Base-by-base conservation (phyloP, 192 early-diverging fungal species). In the Phlyctochytrium planicorne region DNA sequence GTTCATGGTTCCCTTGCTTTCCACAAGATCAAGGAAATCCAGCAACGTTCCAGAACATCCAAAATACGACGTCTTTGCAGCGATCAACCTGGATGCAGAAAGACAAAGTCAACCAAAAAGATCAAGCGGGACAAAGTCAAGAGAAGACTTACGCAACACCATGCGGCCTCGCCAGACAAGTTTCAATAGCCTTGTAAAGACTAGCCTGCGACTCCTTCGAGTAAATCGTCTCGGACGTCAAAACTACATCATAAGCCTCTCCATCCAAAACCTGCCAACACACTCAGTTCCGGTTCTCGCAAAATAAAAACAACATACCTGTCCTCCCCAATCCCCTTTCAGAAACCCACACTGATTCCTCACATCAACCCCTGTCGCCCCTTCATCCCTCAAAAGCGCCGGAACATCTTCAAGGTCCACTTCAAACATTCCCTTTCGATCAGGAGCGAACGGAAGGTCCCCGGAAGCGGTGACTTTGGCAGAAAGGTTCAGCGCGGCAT, bases 31-130 rank as follows among this genome's bases (percentile, higher is more conserved):
- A 34, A 85, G 70, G 73, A 97, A 97, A 37, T 88, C 77, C 20
- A 90, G 75, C 31, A 95, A 82, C 23, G 90, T 89, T 3, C 96
- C 96, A 29, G 90, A 85, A 1, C 94, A 93, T 25, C 96, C 96
- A 89, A 98, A 98, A 73, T 98, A 98, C 3, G 90, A 88, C 0
- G 90, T 86, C 69, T 98, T 98, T 65, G 94, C 94, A 20, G 94
- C 94, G 4, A 98, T 82, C 32, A 90, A 87, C 10, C 88, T 87
- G 62, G 1, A 2, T 23, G 32, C 16, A 20, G 36, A 37, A 25
- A 2, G n/a, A 27, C 23, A 1, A 1, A 40, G 34, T 25, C n/a
- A 62, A 47, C 0, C 17, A 30, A 33, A 0, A 17, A 53, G 29
- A 0, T 0, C 23, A 3, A 20, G 4, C n/a, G 30, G 16, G 29